Percentiles rank a stretch among this genome's conserved stretches.
These are phyloP conservation scores for Zasmidium cellare DNA, from an alignment of 2,329 filamentous ascomycete species.

Conservation along the genomic window DNA sequence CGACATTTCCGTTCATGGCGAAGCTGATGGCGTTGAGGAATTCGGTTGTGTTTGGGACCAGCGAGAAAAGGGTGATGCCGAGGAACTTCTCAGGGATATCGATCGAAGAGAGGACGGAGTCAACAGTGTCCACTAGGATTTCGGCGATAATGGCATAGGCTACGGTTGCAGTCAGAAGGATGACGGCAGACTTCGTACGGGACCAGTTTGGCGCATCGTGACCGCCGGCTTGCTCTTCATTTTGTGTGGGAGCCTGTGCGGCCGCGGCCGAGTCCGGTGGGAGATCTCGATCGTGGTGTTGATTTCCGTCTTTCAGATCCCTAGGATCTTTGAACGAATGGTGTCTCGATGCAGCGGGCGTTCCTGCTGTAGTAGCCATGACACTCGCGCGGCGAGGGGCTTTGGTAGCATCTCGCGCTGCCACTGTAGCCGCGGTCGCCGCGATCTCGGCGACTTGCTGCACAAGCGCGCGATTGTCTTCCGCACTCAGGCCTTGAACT, in stretches of 20 bases:
- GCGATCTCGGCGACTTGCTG: conserved; percentile 92
- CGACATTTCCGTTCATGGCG: conserved; percentile 99
- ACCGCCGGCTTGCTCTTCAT: conserved; percentile 37
- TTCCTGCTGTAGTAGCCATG: conserved; percentile 34
- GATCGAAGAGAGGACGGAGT: conserved; percentile 88
- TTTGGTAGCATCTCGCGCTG: conserved; percentile 70
- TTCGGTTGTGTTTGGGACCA: conserved; percentile 97
- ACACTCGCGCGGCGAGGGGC: conserved; percentile 53
- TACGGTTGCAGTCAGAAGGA: conserved; percentile 83
- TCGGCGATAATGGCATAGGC: conserved; percentile 97
- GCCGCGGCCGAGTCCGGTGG: conserved; percentile 38
- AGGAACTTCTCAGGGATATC: conserved; percentile 96
- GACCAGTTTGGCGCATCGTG: conserved; percentile 99
- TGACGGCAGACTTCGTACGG: conserved; percentile 82
- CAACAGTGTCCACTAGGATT: conserved; percentile 94
- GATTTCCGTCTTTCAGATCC: conserved; percentile 10
- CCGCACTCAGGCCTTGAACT: conserved; percentile 70
- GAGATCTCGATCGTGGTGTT: conserved; percentile 13
- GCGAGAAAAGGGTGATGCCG: conserved; percentile 91
- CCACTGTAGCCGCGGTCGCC: conserved; percentile 84
- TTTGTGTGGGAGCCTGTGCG: conserved; percentile 27
- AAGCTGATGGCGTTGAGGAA: conserved; percentile 99
- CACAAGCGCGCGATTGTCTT: conserved; percentile 77
- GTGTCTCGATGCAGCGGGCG: conserved; percentile 12
- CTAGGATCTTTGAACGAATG: conserved; percentile 16